These are phyloP conservation scores for Noccaea caerulescens DNA, from an alignment of 345 rosid species.

Conservation along the genomic window DNA sequence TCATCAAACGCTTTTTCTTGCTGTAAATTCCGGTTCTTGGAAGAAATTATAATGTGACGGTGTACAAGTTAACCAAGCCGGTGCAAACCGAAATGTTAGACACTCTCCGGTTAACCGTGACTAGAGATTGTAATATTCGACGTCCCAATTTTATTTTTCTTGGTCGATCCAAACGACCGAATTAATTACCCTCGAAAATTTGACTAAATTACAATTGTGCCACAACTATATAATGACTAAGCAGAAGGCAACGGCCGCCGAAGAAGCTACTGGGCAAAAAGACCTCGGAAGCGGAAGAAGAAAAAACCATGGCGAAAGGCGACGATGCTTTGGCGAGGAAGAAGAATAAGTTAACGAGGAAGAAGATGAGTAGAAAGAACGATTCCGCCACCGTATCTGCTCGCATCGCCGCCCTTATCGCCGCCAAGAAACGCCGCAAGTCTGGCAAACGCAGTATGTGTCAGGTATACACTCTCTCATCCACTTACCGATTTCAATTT, in stretches of 20 bases:
- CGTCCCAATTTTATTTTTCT: too few relatives aligned
- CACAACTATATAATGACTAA: neutral
- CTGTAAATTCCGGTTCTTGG: neutral
- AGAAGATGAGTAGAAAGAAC: slow-evolving; percentile 53
- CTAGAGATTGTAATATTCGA: neutral
- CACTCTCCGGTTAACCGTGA: slow-evolving; percentile 3
- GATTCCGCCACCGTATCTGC: slow-evolving; percentile 64
- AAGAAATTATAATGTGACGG: neutral
- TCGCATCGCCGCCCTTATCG: slow-evolving; percentile 80
- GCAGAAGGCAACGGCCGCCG: slow-evolving; percentile 39
- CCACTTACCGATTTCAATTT: neutral
- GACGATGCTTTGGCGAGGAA: slow-evolving; percentile 63
- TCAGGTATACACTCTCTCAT: slow-evolving; percentile 51
- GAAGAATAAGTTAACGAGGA: slow-evolving; percentile 67
- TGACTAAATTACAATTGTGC: neutral
- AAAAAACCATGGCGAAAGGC: slow-evolving; percentile 62
- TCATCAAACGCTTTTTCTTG: neutral
- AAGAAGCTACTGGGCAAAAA: slow-evolving; percentile 10
- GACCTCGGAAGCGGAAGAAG: neutral
- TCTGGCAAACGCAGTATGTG: slow-evolving; percentile 77
- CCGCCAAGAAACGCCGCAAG: slow-evolving; percentile 86
- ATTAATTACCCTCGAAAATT: neutral
- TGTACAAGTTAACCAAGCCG: slow-evolving; percentile 1
- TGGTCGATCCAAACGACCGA: slow-evolving; percentile 1
- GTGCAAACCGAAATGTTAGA: slow-evolving; percentile 5